Evolutionary conservation across 2,329 filamentous ascomycete genomes (phyloP).

Genomic region (Tolypocladium tropicale): DNA sequence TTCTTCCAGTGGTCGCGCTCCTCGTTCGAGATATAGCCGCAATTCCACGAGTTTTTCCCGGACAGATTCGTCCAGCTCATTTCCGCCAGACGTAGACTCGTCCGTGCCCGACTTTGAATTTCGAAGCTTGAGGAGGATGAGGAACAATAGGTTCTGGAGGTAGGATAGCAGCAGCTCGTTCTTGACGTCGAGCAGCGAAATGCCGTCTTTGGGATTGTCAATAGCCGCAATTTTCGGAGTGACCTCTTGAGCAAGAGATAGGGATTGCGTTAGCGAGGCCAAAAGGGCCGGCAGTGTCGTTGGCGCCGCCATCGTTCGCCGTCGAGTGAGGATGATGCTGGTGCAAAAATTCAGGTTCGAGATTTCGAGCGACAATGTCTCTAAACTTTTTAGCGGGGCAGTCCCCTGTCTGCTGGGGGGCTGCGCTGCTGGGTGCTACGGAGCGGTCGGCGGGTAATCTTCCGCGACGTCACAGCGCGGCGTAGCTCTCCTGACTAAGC

Average conservation of each 20-base stretch:
- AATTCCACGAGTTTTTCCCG: slow-evolving; percentile 84
- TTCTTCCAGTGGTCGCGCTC: slow-evolving; percentile 79
- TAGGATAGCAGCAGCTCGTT: slow-evolving; percentile 97
- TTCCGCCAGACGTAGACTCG: slow-evolving; percentile 14
- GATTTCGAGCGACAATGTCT: slow-evolving; percentile 1
- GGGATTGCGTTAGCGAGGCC: slow-evolving; percentile 45
- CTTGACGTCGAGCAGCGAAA: slow-evolving; percentile 90
- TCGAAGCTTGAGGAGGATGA: slow-evolving; percentile 73
- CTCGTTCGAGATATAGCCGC: slow-evolving; percentile 86
- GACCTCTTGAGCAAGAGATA: slow-evolving; percentile 55
- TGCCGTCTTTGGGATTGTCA: slow-evolving; percentile 70
- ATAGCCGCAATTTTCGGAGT: slow-evolving; percentile 53
- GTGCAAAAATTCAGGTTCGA: background rate
- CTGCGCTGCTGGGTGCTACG: background rate
- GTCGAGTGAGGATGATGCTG: slow-evolving; percentile 9
- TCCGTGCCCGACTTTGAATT: slow-evolving; percentile 28
- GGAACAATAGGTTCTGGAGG: slow-evolving; percentile 83
- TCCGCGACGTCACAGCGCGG: background rate
- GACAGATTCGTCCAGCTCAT: slow-evolving; percentile 51
- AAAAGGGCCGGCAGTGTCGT: slow-evolving; percentile 39
- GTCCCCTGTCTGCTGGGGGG: background rate
- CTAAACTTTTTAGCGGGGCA: slow-evolving; percentile 13
- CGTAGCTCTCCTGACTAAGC: slow-evolving; percentile 7
- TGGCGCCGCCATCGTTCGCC: slow-evolving; percentile 34
- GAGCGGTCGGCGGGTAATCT: slow-evolving; percentile 1